Evolutionary conservation across 352 stramenopile genomes (phyloP), one percentile per base, ranked within the genome.

Genomic region (Halophytophthora batemanensis): DNA sequence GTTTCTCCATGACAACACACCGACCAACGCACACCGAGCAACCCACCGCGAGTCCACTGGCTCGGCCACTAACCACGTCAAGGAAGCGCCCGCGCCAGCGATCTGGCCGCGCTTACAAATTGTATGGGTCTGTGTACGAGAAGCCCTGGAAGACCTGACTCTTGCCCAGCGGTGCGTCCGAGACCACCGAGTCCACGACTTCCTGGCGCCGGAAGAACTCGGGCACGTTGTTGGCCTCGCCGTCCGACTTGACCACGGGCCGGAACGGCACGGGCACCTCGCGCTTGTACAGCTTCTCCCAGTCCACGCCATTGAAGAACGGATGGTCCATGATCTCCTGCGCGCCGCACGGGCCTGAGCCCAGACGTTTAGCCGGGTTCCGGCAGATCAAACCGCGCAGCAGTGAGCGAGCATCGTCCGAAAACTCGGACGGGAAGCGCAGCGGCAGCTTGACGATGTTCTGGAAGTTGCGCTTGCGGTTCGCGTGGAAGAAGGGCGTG

Each of bases 381-480:
- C 82, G 78, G 35, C 66, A 82, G 21, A 96, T 64, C 21, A 95
- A 46, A 0, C 79, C 72, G 31, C 74, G 76, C n/a, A 96, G 41
- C 10, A 96, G 52, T 1, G 74, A 85, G 28, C 81, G 74, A 0
- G 84, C 85, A 23, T 91, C 71, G 25, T 90, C 73, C 11, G 83
- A 93, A 47, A 96, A 84, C 40, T 88, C 71, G 22, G 56, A 71
- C 25, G 85, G 82, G 38, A 93, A 82, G 7, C 76, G 74, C 25
- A 93, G 47, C 42, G 77, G 76, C 35, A 87, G 65, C 46, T 87
- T 80, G 19, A 91, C 65, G 45, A 96, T 95, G 58, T 94, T 92
- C 44, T 90, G 77, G 59, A 95, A 96, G 53, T 93, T 93, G 47
- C 80, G 72, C 55, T 94, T 84, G 22, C 74, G 74, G 55, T 90